phyloP scores from a whole-genome alignment of 257 asterid genomes.

The Catharanthus roseus region DNA sequence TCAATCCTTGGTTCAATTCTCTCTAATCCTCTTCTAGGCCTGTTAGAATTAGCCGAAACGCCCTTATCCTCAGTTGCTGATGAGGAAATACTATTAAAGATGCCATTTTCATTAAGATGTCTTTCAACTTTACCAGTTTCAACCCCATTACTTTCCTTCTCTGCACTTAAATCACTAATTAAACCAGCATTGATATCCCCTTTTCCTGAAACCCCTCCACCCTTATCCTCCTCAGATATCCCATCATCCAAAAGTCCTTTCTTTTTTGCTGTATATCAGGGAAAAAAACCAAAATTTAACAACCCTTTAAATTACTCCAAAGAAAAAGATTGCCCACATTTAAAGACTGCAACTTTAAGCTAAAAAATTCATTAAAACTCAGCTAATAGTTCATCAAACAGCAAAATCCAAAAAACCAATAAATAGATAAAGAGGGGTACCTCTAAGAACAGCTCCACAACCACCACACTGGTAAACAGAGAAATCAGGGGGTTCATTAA shows the following conservation, averaged over 20 bases:
- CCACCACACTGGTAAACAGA: slow-evolving; percentile 93
- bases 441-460: slow-evolving; percentile 82
- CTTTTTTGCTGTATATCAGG: slow-evolving; percentile 51
- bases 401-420: background rate
- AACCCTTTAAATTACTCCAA: background rate
- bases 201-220: slow-evolving; percentile 33
- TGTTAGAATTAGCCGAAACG: slow-evolving; percentile 25
- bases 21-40: slow-evolving; percentile 38
- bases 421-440: slow-evolving; percentile 25
- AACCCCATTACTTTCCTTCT: slow-evolving; percentile 27
- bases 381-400: background rate
- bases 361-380: background rate
- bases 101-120: slow-evolving; percentile 28
- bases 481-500: slow-evolving; percentile 66
- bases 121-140: slow-evolving; percentile 23
- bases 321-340: background rate
- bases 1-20: slow-evolving; percentile 24
- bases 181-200: slow-evolving; percentile 21
- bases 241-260: slow-evolving; percentile 51
- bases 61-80: slow-evolving; percentile 39
- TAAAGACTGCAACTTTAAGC: background rate
- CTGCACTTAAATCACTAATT: slow-evolving; percentile 32
- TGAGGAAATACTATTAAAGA: slow-evolving; percentile 27
- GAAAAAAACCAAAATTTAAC: slow-evolving; percentile 14
- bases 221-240: slow-evolving; percentile 33